A percentile compares a stretch with the other conserved stretches of the same genome.
Evolutionary conservation across 2,329 filamentous ascomycete species (phyloP).

Genomic region (Aspergillus proliferans): DNA sequence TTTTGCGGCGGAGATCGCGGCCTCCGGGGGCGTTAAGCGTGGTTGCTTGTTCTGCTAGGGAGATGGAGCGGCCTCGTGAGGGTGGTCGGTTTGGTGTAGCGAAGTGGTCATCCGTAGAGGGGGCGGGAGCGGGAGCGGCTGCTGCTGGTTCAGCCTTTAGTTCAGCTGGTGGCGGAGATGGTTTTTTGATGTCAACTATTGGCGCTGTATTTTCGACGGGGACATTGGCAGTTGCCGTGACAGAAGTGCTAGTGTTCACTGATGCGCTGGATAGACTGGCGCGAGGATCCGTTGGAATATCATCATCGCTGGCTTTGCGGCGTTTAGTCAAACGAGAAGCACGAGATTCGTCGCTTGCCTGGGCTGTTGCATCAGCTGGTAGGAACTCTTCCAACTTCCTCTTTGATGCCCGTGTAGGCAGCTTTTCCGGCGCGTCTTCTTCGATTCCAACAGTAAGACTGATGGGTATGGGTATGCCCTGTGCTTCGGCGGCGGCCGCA

Average conservation of each 20-base stretch:
- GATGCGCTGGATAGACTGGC: constrained; percentile 31
- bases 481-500: constrained; percentile 13
- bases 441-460: no score
- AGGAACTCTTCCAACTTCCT: constrained; percentile 50
- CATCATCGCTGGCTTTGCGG: constrained; percentile 31
- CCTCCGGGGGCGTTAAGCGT: constrained; percentile 11
- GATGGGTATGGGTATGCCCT: no score
- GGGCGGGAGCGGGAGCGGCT: constrained; percentile 14
- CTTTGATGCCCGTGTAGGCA: constrained; percentile 16
- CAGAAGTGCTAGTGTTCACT: constrained; percentile 26
- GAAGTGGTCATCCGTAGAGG: constrained; percentile 15
- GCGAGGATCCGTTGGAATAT: constrained; percentile 18
- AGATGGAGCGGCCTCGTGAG: constrained; percentile 26
- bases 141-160: constrained; percentile 19
- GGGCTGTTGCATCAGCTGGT: constrained; percentile 16
- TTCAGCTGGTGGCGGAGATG: constrained; percentile 17
- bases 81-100: constrained; percentile 21
- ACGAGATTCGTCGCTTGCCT: constrained; percentile 16
- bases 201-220: constrained; percentile 12
- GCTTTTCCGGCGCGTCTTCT: constrained; percentile 3
- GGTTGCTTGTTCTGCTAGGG: constrained; percentile 20
- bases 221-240: constrained; percentile 28
- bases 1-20: constrained; percentile 37
- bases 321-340: constrained; percentile 29
- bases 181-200: constrained; percentile 13